Percentiles rank a stretch among this genome's conserved stretches.
Conservation (phyloP, 2,329 filamentous ascomycete genomes). For the Fusarium vanettenii region DNA sequence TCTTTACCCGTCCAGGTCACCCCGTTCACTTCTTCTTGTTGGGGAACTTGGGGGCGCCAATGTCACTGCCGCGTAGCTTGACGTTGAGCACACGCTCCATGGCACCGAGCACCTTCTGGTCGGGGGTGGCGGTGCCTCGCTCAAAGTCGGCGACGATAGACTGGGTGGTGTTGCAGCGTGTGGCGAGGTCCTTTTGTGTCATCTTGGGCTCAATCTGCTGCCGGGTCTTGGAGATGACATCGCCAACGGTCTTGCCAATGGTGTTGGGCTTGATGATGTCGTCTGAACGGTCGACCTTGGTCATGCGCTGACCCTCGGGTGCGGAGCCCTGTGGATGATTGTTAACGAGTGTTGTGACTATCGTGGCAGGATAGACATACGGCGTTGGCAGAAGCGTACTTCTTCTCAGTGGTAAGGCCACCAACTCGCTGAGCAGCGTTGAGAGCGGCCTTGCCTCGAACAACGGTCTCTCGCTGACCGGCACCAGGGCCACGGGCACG, state of each 20-base stretch:
- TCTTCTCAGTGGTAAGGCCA: constrained; percentile 89
- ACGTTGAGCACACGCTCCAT: constrained; percentile 91
- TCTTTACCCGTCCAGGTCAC: constrained; percentile 3
- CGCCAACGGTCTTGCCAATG: constrained; percentile 81
- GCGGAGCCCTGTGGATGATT: constrained; percentile 38
- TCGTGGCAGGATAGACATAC: constrained; percentile 39
- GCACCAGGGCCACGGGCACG: constrained; percentile 78
- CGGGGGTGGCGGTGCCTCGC: constrained; percentile 79
- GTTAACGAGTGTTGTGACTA: constrained; percentile 22
- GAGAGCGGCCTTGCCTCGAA: constrained; percentile 83
- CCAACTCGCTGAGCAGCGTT: constrained; percentile 91
- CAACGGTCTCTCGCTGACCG: constrained; percentile 82
- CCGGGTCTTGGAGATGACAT: constrained; percentile 84
- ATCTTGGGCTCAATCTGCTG: constrained; percentile 90
- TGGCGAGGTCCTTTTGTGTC: constrained; percentile 90
- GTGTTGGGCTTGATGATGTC: constrained; percentile 98
- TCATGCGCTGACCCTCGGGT: constrained; percentile 90
- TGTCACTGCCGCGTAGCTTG: constrained; percentile 86
- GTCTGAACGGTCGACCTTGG: constrained; percentile 96
- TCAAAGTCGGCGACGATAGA: constrained; percentile 87
- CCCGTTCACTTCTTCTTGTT: constrained; percentile 69
- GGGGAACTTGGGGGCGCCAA: constrained; percentile 84
- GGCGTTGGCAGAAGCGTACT: constrained; percentile 79
- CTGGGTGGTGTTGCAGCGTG: constrained; percentile 88
- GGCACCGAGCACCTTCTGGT: constrained; percentile 82